Base-by-base conservation (phyloP, 129 eudicot genomes). In the Chrysanthemum lavandulifolium region DNA sequence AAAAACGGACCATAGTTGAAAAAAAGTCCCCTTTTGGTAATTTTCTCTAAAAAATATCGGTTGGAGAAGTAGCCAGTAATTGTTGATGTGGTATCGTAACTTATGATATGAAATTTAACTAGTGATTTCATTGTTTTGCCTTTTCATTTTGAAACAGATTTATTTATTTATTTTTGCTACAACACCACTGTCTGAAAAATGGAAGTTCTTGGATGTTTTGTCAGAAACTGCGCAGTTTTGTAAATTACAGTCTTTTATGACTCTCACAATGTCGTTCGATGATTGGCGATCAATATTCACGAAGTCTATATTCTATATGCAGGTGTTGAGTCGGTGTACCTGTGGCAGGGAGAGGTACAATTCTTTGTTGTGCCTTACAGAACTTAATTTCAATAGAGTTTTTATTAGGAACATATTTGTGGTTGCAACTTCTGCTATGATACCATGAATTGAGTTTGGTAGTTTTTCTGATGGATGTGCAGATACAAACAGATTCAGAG, bases 401-500 rank as follows among this genome's bases (percentile, higher is more conserved):
- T 40, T 60, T 43, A 47, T 21, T 21, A 53, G 10, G 36, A n/a
- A 64, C 6, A 47, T 18, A 48, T 66, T 10, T 1, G 16, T n/a
- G 2, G 27, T 64, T 31, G 51, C 4, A 2, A 4, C 10, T 64
- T 7, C 2, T 36, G n/a, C 16, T 36, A 36, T 6, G 51, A 65
- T 65, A 10, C 27, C 33, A 4, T 59, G 50, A 62, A 33, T 58
- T 50, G 40, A 59, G 29, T 23, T 61, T 27, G 31, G 33, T 13
- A 54, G 19, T 49, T 43, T 15, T 74, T 69, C 50, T 76, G 61
- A 16, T 53, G 82, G 69, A 65, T 78, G 68, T 72, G 55, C 86
- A 95, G 99, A 84, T 95, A 74, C 96, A 95, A 76, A 84, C 90
- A 19, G 99, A 90, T 82, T 76, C 93, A 10, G 99, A 95, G 84